Conservation (phyloP, 768 basidiomycete genomes). For the Lenzites betulinus region DNA sequence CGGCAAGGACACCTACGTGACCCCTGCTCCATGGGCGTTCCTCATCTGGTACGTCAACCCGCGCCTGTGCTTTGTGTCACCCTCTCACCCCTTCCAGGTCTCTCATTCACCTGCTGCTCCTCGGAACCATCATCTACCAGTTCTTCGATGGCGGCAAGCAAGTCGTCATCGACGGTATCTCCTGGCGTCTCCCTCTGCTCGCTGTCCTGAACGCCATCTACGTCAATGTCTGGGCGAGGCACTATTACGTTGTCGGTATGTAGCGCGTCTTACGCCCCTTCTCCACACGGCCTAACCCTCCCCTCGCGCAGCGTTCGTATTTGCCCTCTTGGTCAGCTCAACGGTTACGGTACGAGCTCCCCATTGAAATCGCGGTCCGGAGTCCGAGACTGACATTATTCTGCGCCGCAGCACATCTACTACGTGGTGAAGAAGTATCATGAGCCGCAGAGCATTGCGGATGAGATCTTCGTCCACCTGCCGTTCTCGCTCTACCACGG, state of each 20-base stretch:
- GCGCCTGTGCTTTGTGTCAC: neutral
- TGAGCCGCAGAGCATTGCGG: conserved; percentile 57
- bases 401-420: conserved; percentile 76
- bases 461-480: conserved; percentile 91
- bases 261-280: conserved; percentile 3
- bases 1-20: conserved; percentile 88
- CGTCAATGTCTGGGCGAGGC: conserved; percentile 81
- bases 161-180: conserved; percentile 82
- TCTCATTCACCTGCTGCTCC: conserved; percentile 85
- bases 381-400: conserved; percentile 26
- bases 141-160: conserved; percentile 78
- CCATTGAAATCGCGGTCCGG: neutral
- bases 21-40: conserved; percentile 93
- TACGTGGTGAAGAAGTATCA: conserved; percentile 91
- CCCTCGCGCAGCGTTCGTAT: conserved; percentile 67
- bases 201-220: conserved; percentile 87
- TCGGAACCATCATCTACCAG: conserved; percentile 90
- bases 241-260: conserved; percentile 69
- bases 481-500: conserved; percentile 97
- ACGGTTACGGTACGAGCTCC: conserved; percentile 45
- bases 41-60: conserved; percentile 69
- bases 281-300: conserved; percentile 19
- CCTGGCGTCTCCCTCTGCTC: conserved; percentile 91
- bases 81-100: conserved; percentile 50
- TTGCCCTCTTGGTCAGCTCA: conserved; percentile 86